A percentile compares a stretch with the other conserved stretches of the same genome.
These are phyloP conservation scores for Sungouiella blattae DNA, from an alignment of 805 yeast genomes.

Conservation along the genomic window DNA sequence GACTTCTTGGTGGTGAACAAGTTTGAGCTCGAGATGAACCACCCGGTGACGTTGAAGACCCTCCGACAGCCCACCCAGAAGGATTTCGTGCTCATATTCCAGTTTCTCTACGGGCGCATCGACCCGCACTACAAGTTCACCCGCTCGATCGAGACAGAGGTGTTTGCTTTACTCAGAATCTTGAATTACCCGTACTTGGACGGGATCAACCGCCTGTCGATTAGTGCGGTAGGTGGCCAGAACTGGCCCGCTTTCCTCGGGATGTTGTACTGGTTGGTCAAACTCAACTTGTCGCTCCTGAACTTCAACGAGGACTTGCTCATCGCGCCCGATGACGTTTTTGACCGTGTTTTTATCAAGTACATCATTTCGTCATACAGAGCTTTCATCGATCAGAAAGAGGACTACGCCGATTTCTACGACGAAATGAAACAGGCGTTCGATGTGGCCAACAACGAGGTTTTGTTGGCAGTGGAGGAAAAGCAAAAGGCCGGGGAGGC, in stretches of 20 bases:
- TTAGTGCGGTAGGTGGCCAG: slow-evolving; percentile 87
- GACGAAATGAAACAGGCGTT: slow-evolving; percentile 56
- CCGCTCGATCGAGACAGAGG: slow-evolving; percentile 70
- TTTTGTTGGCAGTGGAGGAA: slow-evolving; percentile 44
- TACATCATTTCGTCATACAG: slow-evolving; percentile 67
- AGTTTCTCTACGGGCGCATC: slow-evolving; percentile 69
- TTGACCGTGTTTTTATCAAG: slow-evolving; percentile 51
- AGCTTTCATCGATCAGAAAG: slow-evolving; percentile 60
- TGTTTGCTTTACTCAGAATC: slow-evolving; percentile 59
- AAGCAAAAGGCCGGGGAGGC: slow-evolving; percentile 39
- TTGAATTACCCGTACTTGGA: slow-evolving; percentile 79
- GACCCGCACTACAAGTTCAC: slow-evolving; percentile 78
- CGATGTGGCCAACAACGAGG: slow-evolving; percentile 45
- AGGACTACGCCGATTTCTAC: slow-evolving; percentile 54
- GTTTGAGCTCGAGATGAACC: slow-evolving; percentile 74
- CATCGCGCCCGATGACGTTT: slow-evolving; percentile 40
- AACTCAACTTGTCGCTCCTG: slow-evolving; percentile 40
- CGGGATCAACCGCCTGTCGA: slow-evolving; percentile 75
- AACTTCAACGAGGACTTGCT: slow-evolving; percentile 24
- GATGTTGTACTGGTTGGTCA: slow-evolving; percentile 77
- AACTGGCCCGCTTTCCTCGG: slow-evolving; percentile 84
- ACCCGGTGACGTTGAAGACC: slow-evolving; percentile 61
- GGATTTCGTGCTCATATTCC: slow-evolving; percentile 74
- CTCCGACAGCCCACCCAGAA: slow-evolving; percentile 80
- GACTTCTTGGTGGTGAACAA: slow-evolving; percentile 59